A percentile compares a stretch with the other conserved stretches of the same genome.
Conservation (phyloP, 1,284 basidiomycete genomes). For the Acaromyces ingoldii region DNA sequence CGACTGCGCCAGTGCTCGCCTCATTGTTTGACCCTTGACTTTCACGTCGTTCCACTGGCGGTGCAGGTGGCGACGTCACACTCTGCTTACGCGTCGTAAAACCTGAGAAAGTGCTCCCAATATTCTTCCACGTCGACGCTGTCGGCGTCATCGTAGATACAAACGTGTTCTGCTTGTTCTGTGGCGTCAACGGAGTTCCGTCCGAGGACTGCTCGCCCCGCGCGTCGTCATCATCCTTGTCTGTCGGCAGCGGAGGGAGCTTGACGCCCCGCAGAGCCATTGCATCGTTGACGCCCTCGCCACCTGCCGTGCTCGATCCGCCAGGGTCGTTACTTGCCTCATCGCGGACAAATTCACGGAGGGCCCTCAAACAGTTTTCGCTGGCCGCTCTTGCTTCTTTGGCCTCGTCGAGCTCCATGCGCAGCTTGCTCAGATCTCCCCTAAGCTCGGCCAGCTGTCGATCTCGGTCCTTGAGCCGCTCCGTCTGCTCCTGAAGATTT, state of each 20-base stretch:
- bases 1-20: too few relatives aligned
- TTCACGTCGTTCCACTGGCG: too few relatives aligned
- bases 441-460: neutral
- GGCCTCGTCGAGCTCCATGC: conserved; percentile 57
- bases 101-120: too few relatives aligned
- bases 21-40: too few relatives aligned
- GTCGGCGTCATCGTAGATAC: too few relatives aligned
- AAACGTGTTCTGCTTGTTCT: too few relatives aligned
- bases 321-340: neutral
- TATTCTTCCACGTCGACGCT: too few relatives aligned
- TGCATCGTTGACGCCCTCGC: neutral
- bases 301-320: neutral
- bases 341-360: conserved; percentile 71
- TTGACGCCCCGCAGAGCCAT: conserved; percentile 28
- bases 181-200: too few relatives aligned
- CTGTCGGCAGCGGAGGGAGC: conserved; percentile 40
- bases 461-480: conserved; percentile 3
- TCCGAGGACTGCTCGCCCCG: too few relatives aligned
- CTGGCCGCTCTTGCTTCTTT: conserved; percentile 78
- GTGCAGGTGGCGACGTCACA: too few relatives aligned
- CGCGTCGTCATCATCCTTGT: conserved; percentile 29
- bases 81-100: too few relatives aligned
- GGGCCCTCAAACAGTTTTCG: conserved; percentile 73
- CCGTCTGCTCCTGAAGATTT: neutral
- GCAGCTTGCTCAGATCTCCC: conserved; percentile 1